phyloP scores from a whole-genome alignment of 2,329 filamentous ascomycete genomes.

The Penicillium aurantiogriseum region DNA sequence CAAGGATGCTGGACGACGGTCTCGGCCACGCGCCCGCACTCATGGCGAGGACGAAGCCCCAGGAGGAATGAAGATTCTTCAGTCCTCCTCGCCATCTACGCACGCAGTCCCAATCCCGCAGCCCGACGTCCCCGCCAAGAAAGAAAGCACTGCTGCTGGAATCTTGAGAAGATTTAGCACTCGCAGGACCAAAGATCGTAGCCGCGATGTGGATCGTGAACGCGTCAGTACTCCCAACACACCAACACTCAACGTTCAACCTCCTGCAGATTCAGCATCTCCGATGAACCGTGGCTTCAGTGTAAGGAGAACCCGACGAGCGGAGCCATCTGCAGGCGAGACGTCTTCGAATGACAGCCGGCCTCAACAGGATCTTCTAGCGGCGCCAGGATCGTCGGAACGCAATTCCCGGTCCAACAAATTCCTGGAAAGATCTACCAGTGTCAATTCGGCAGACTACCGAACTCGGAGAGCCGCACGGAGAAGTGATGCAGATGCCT shows the following conservation, averaged over 20 bases:
- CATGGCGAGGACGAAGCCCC: constrained; percentile 90
- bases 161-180: constrained; percentile 90
- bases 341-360: constrained; percentile 60
- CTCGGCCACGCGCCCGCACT: constrained; percentile 81
- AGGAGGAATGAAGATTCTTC: constrained; percentile 68
- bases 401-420: constrained; percentile 61
- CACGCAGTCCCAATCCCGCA: constrained; percentile 55
- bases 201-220: constrained; percentile 41
- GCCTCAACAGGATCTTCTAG: constrained; percentile 73
- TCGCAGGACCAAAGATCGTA: constrained; percentile 64
- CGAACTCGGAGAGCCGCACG: constrained; percentile 61
- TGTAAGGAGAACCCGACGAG: constrained; percentile 62
- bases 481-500: constrained; percentile 54
- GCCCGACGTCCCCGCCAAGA: constrained; percentile 64
- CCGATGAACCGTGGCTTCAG: constrained; percentile 84
- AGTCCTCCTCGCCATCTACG: constrained; percentile 51
- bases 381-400: constrained; percentile 66
- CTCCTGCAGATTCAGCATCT: constrained; percentile 64
- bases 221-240: constrained; percentile 65
- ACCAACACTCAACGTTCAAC: constrained; percentile 77
- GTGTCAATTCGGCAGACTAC: constrained; percentile 84
- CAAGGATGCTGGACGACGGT: constrained; percentile 77
- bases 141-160: constrained; percentile 82
- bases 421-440: constrained; percentile 79
- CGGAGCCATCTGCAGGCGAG: constrained; percentile 54